Conservation (phyloP, 768 basidiomycete species). For the Cytidiella melzeri region DNA sequence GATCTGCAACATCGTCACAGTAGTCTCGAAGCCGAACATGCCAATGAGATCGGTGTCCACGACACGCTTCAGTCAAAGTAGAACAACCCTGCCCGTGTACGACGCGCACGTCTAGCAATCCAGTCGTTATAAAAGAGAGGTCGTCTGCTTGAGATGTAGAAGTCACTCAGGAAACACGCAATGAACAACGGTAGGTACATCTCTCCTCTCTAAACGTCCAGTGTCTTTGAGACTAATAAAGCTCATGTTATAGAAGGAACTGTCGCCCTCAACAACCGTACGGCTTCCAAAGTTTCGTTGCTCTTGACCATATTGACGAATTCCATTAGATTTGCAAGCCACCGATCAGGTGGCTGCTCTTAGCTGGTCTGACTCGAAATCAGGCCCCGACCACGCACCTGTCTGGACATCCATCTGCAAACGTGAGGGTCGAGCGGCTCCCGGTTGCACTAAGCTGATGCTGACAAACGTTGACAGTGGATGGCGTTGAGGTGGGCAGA, state of each 20-base stretch:
- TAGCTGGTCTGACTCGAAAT: conserved; percentile 46
- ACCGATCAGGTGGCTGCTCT: conserved; percentile 36
- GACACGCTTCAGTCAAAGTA: background rate
- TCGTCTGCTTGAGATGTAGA: no score
- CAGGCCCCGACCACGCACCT: conserved; percentile 40
- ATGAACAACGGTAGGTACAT: conserved; percentile 6
- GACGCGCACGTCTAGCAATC: background rate
- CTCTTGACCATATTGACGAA: no score
- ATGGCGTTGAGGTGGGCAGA: conserved; percentile 35
- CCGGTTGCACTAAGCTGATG: background rate
- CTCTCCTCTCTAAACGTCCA: background rate
- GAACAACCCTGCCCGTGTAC: background rate
- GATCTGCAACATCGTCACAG: conserved; percentile 3
- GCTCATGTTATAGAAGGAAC: conserved; percentile 14
- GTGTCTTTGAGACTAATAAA: no score
- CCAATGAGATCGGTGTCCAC: conserved; percentile 3
- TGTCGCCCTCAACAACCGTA: conserved; percentile 37
- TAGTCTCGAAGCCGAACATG: background rate
- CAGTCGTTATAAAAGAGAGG: no score
- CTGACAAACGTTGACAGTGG: conserved; percentile 2
- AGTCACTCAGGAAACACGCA: background rate
- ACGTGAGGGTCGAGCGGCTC: conserved; percentile 30
- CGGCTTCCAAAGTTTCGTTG: conserved; percentile 8
- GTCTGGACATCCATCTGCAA: conserved; percentile 56
- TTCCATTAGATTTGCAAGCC: conserved; percentile 50